phyloP scores from a whole-genome alignment of 1,139 yeast genomes.

The Waltiozyma sp. region DNA sequence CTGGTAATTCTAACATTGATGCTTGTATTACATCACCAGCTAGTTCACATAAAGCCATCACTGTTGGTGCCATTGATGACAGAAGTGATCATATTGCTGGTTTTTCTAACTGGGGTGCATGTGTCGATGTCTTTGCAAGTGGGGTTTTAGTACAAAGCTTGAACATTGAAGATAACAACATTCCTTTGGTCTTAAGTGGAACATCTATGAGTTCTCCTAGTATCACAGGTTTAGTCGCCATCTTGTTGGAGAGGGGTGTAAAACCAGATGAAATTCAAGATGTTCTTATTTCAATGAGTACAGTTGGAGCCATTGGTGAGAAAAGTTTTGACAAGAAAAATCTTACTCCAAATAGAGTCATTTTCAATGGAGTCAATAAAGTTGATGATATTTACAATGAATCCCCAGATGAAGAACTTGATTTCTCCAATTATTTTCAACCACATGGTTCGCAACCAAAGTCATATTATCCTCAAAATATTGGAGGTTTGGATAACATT shows the following conservation, averaged over 20 bases:
- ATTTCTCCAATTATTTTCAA: neutral
- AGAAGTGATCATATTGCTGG: slow-evolving; percentile 53
- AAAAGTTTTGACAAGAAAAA: slow-evolving; percentile 28
- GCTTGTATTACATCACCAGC: slow-evolving; percentile 82
- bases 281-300: slow-evolving; percentile 28
- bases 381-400: slow-evolving; percentile 20
- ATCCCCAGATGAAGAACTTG: neutral
- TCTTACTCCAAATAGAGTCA: slow-evolving; percentile 35
- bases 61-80: slow-evolving; percentile 85
- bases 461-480: neutral
- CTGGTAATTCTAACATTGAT: slow-evolving; percentile 70
- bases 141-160: slow-evolving; percentile 50
- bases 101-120: slow-evolving; percentile 81
- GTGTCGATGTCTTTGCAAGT: slow-evolving; percentile 77
- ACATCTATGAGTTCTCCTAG: slow-evolving; percentile 86
- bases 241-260: slow-evolving; percentile 51
- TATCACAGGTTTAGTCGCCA: slow-evolving; percentile 65
- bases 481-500: neutral
- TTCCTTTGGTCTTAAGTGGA: slow-evolving; percentile 44
- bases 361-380: slow-evolving; percentile 28
- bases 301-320: slow-evolving; percentile 24
- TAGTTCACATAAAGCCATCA: slow-evolving; percentile 55
- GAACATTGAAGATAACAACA: slow-evolving; percentile 13
- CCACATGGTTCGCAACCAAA: neutral
- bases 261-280: slow-evolving; percentile 29